Base-by-base conservation (phyloP, 2,329 filamentous ascomycete species). In the Fusarium sp. region DNA sequence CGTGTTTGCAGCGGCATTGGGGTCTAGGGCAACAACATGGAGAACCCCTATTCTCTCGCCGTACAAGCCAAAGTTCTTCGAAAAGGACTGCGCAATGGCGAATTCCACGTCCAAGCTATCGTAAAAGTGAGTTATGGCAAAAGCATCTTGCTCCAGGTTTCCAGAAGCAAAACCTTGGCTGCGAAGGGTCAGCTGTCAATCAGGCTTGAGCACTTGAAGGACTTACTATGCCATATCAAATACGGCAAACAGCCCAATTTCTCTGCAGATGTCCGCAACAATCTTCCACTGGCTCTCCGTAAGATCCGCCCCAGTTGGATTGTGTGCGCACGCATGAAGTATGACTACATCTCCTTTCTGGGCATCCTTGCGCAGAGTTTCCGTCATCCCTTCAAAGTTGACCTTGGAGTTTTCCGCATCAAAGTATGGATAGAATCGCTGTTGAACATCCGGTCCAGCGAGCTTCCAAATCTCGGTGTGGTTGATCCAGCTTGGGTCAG, bases 401-500 rank as follows among this genome's bases (percentile, higher is more conserved):
- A 84, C 50, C 2, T 70, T 66, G 6, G 63, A 66, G 2, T 69
- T 78, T 2, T 59, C 20, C 2, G 69, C 50, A 52, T 82, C 29
- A 66, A 79, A 84, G 67, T 84, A 82, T 3, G 80, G 79, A 45
- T 82, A 84, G 3, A 64, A 59, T 16, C 45, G 60, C 20, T 65
- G 69, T 16, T 70, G 63, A 10, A 83, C 70, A 3, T 45, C 36
- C 1, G 77, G 65, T 2, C 63, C 78, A 2, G 70, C 74, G 4
- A 74, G 63, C 16, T 76, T 68, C 78, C 80, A 84, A 40, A 83
- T 79, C 16, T 75, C 70, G 8, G 69, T 42, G 64, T 84, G 74
- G 20, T 73, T 98, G 87, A 88, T 96, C 74, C 76, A 78, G 1
- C 61, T 73, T 7, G 74, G 74, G 8, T 74, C 42, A 1, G 75